Base-by-base conservation (phyloP, 2,329 filamentous ascomycete genomes). In the Claviceps cyperi region DNA sequence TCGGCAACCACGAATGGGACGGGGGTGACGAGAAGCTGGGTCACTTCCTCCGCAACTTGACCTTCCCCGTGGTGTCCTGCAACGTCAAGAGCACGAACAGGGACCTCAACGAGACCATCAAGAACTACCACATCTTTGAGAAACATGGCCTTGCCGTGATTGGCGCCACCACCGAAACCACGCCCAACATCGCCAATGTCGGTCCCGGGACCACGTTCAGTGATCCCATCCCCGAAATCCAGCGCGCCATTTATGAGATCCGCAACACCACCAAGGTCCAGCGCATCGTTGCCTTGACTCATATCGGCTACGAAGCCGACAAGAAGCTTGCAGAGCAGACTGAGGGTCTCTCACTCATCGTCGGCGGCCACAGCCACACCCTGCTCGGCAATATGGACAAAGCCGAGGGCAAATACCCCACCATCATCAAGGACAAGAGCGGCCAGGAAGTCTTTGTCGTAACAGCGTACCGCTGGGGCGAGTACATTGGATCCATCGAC, bases 371-470 rank as follows among this genome's bases (percentile, higher is more conserved):
- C 64, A 74, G 70, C 51, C 73, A 76, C 63, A 81, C 77, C 1
- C 75, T 76, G 0, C 70, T 84, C 1, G 80, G 80, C 48, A 68
- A 77, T 57, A 76, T 80, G 67, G 62, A 69, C n/a, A 71, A 69
- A 22, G 74, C 79, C 14, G 68, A 72, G 56, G 80, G 80, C 36
- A 68, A 74, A 8, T 84, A 84, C 58, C 81, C 81, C 1, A 84
- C 80, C 14, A 77, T 84, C 47, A 72, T 73, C 48, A 64, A 74
- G 28, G 81, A 84, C 60, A 63, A 70, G 53, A 74, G 78, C 47
- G 80, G 78, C 43, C 76, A 83, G 36, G 81, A 84, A 57, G 80
- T 84, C 47, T 84, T 83, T 59, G 73, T 83, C 57, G 80, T 84
- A 17, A 82, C 79, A 7, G 76, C 80, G 2, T 84, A 80, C 59